phyloP scores from a whole-genome alignment of 306 rosid genomes.

The Oemleria cerasiformis region DNA sequence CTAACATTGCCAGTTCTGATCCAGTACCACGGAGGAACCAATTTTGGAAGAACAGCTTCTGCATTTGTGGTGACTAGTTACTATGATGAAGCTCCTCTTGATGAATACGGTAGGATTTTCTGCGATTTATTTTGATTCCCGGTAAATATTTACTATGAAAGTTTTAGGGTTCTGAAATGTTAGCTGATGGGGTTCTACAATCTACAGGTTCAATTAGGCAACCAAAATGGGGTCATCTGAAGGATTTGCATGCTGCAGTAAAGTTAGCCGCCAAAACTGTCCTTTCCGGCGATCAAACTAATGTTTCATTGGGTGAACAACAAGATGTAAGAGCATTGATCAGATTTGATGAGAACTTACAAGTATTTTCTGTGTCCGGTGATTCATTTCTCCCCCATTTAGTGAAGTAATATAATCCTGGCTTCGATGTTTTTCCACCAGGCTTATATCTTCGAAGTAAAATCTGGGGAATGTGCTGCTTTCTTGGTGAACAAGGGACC shows the following conservation, averaged over 20 bases:
- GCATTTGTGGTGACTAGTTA: slow-evolving; percentile 31
- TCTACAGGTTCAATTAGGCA: slow-evolving; percentile 54
- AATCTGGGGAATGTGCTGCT: slow-evolving; percentile 42
- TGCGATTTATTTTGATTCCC: background rate
- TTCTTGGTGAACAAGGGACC: slow-evolving; percentile 39
- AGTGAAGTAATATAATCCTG: background rate
- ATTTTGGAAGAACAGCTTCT: slow-evolving; percentile 36
- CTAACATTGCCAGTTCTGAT: background rate
- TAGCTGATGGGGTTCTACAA: slow-evolving; percentile 30
- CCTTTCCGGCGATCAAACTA: slow-evolving; percentile 24
- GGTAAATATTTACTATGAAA: too few relatives aligned
- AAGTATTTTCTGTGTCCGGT: background rate
- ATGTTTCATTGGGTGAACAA: slow-evolving; percentile 20
- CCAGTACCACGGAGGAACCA: slow-evolving; percentile 48
- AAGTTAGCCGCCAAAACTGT: slow-evolving; percentile 39
- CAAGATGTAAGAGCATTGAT: slow-evolving; percentile 26
- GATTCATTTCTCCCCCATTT: background rate
- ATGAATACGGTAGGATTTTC: slow-evolving; percentile 34
- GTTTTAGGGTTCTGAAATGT: background rate
- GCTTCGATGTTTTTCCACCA: background rate
- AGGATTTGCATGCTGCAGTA: slow-evolving; percentile 60
- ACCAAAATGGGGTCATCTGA: slow-evolving; percentile 80
- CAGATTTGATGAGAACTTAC: background rate
- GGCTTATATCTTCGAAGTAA: slow-evolving; percentile 34
- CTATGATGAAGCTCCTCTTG: slow-evolving; percentile 39